phyloP scores from a whole-genome alignment of 2,329 filamentous ascomycete genomes.

The Beauveria brongniartii region DNA sequence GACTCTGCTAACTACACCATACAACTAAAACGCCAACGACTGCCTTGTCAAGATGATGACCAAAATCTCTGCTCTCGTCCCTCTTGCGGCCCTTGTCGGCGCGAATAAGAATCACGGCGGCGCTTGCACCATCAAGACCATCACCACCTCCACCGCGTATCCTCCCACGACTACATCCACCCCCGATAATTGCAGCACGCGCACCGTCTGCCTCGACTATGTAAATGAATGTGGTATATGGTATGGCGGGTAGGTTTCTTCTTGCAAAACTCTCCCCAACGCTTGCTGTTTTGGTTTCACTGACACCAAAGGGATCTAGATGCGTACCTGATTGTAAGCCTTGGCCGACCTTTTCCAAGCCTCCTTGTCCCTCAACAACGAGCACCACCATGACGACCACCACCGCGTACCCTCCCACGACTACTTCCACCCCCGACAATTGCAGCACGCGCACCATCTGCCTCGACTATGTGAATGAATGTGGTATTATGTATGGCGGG shows the following conservation, averaged over 20 bases:
- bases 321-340: conserved; percentile 20
- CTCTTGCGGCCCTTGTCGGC: conserved; percentile 1
- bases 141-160: conserved; percentile 1
- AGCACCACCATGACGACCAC: conserved; percentile 8
- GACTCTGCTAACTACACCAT: too few relatives aligned
- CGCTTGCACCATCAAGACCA: conserved; percentile 15
- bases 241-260: conserved; percentile 18
- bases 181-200: conserved; percentile 18
- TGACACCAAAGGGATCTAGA: conserved; percentile 5
- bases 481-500: conserved; percentile 19
- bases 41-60: neutral
- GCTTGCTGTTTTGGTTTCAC: neutral
- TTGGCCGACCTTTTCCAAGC: conserved; percentile 11
- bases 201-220: conserved; percentile 19
- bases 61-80: neutral
- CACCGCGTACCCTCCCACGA: neutral
- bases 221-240: conserved; percentile 19
- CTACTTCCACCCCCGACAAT: conserved; percentile 9
- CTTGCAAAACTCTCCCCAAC: neutral
- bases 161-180: neutral
- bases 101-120: conserved; percentile 5
- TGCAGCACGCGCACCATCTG: conserved; percentile 21
- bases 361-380: conserved; percentile 14
- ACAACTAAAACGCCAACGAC: neutral
- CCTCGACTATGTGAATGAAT: conserved; percentile 18